A percentile compares a stretch with the other conserved stretches of the same genome.
Conservation (phyloP, 2,329 filamentous ascomycete species). For the Penicillium palitans region DNA sequence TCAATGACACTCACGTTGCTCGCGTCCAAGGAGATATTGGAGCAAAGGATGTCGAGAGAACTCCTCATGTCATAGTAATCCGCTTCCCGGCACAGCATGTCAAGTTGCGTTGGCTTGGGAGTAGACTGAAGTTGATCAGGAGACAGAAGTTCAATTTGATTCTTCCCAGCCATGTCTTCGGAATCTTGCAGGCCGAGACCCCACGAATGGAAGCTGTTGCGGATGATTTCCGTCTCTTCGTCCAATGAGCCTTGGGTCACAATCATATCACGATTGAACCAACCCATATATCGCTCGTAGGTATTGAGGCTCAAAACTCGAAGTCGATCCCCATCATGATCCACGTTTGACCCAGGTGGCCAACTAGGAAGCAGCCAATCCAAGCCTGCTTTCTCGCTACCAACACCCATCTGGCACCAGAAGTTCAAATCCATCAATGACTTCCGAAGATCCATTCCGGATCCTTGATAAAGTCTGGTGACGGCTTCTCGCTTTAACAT, state of each 20-base stretch:
- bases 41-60: constrained; percentile 38
- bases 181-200: constrained; percentile 63
- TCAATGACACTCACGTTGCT: constrained; percentile 29
- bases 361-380: constrained; percentile 85
- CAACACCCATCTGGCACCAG: constrained; percentile 96
- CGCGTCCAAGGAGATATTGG: constrained; percentile 28
- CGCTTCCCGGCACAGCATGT: constrained; percentile 30
- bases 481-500: constrained; percentile 68
- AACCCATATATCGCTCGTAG: constrained; percentile 75
- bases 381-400: constrained; percentile 81
- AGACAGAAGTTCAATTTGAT: constrained; percentile 29
- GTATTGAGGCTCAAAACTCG: constrained; percentile 80
- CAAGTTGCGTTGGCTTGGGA: constrained; percentile 29
- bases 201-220: constrained; percentile 69
- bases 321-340: constrained; percentile 65
- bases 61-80: constrained; percentile 39
- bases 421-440: constrained; percentile 83
- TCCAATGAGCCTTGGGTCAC: constrained; percentile 41
- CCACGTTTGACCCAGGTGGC: constrained; percentile 69
- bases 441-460: constrained; percentile 72
- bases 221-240: constrained; percentile 62
- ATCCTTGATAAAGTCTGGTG: constrained; percentile 67
- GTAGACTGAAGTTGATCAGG: constrained; percentile 6
- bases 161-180: constrained; percentile 47
- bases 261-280: constrained; percentile 64